Percentiles rank a stretch among this genome's conserved stretches.
phyloP scores from a whole-genome alignment of 257 asterid species.

The Forsythia viridissima region DNA sequence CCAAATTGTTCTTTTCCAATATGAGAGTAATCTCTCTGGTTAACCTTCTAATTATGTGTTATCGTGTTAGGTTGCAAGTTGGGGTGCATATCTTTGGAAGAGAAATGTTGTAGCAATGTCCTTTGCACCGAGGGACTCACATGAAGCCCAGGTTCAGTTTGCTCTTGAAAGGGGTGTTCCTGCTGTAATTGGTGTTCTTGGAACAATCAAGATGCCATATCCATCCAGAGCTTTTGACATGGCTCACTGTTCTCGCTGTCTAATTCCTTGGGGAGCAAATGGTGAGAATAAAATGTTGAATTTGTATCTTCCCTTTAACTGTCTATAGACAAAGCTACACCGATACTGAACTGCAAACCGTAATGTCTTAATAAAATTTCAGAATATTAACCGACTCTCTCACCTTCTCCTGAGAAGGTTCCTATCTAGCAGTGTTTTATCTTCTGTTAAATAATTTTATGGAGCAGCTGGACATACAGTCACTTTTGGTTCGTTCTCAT shows the following conservation, averaged over 20 bases:
- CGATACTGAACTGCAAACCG: not conserved
- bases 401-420: not conserved
- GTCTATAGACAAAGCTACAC: not conserved
- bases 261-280: constrained; percentile 59
- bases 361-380: not conserved
- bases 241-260: constrained; percentile 72
- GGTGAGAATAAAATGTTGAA: constrained; percentile 34
- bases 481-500: constrained; percentile 16
- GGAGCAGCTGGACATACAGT: not conserved
- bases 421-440: constrained; percentile 5
- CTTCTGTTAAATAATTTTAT: constrained; percentile 7
- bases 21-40: not conserved
- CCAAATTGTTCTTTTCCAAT: not conserved
- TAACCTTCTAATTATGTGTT: constrained; percentile 5
- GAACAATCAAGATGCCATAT: constrained; percentile 56
- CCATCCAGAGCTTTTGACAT: constrained; percentile 63
- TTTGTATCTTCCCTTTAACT: not conserved
- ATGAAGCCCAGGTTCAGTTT: constrained; percentile 71
- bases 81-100: constrained; percentile 68
- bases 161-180: constrained; percentile 74
- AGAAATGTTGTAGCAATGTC: constrained; percentile 62
- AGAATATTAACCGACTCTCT: not conserved
- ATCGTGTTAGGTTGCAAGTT: constrained; percentile 54
- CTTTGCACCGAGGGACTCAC: constrained; percentile 65
- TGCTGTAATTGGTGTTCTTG: constrained; percentile 69